phyloP scores from a whole-genome alignment of 495 filamentous ascomycete genomes.

The Chaetomium cochliodes region DNA sequence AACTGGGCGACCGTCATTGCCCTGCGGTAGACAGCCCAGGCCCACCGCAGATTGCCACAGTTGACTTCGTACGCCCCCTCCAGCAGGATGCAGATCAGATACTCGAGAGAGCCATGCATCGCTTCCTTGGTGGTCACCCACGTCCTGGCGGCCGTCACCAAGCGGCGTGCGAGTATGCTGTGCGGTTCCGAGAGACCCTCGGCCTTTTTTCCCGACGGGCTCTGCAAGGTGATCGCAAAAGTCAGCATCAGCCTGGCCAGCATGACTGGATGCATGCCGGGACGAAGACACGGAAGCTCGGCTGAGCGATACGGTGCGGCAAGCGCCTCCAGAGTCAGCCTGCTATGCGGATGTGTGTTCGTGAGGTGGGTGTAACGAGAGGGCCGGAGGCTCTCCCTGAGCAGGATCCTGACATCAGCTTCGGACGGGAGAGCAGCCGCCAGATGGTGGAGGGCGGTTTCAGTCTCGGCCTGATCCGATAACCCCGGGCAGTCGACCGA shows the following conservation, averaged over 20 bases:
- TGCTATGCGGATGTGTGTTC: conserved; percentile 3
- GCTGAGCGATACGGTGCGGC: neutral
- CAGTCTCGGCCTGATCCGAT: neutral
- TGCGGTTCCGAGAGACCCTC: conserved; percentile 22
- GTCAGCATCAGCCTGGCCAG: conserved; percentile 45
- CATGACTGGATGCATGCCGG: conserved; percentile 44
- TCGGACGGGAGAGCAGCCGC: neutral
- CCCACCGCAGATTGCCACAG: conserved; percentile 45
- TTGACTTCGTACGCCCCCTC: conserved; percentile 49
- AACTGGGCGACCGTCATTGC: conserved; percentile 43
- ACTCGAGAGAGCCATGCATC: conserved; percentile 47
- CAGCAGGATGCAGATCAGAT: conserved; percentile 51
- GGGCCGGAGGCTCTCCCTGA: neutral
- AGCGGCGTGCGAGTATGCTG: conserved; percentile 34
- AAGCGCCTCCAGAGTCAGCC: conserved; percentile 2
- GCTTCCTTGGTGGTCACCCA: conserved; percentile 50
- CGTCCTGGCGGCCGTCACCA: conserved; percentile 40
- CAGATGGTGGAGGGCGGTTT: neutral
- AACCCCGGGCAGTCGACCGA: neutral
- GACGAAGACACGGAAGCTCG: conserved; percentile 27
- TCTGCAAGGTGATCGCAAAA: conserved; percentile 44
- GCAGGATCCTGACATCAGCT: neutral
- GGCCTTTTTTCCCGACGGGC: conserved; percentile 30
- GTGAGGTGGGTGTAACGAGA: neutral
- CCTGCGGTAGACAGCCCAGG: conserved; percentile 46